These are phyloP conservation scores for Epichloe gansuensis DNA, from an alignment of 2,329 filamentous ascomycete genomes.

Conservation along the genomic window DNA sequence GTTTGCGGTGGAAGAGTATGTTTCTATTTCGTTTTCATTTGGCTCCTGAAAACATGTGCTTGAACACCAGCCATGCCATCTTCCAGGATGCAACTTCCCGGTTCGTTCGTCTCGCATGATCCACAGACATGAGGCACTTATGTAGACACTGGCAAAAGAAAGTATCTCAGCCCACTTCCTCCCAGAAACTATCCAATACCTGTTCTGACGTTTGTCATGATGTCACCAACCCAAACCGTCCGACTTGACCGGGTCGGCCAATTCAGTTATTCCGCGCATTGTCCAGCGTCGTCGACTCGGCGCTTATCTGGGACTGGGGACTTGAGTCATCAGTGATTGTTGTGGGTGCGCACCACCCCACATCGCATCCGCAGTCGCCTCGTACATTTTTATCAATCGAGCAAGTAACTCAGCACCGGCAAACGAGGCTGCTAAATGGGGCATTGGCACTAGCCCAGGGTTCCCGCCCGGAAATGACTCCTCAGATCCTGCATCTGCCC, in stretches of 20 bases:
- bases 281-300: no score
- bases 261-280: not conserved
- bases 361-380: no score
- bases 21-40: not conserved
- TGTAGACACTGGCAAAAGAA: not conserved
- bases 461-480: slow-evolving; percentile 17
- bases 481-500: slow-evolving; percentile 54
- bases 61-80: no score
- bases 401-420: not conserved
- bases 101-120: not conserved
- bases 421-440: not conserved
- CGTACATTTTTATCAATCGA: no score
- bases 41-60: no score
- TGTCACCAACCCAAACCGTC: not conserved
- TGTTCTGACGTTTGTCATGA: slow-evolving; percentile 18
- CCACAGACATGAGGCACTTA: no score
- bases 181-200: slow-evolving; percentile 14
- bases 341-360: no score
- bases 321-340: no score
- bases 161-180: not conserved
- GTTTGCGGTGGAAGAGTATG: no score
- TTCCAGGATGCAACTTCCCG: no score
- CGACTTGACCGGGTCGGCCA: not conserved
- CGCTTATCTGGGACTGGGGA: no score
- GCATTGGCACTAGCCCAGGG: no score